Conservation (phyloP, 768 basidiomycete species). For the Hypholoma sublateritium region DNA sequence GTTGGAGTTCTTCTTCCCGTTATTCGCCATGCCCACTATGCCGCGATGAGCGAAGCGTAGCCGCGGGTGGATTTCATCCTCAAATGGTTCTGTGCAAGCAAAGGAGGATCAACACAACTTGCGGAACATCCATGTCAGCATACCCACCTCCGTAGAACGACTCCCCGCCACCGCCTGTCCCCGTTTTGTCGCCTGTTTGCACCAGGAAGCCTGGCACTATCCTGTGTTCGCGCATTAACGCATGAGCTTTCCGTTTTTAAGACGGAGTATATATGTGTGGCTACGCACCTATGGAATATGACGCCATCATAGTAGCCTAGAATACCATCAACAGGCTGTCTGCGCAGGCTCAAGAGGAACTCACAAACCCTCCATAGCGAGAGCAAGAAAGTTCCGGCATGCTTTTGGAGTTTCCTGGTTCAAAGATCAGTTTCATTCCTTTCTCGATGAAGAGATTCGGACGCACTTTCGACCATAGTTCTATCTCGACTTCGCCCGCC, state of each 20-base stretch:
- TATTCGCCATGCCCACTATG: slow-evolving; percentile 92
- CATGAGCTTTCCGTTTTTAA: too few relatives aligned
- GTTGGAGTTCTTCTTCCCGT: slow-evolving; percentile 83
- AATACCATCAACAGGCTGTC: not conserved
- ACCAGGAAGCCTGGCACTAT: slow-evolving; percentile 90
- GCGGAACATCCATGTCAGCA: not conserved
- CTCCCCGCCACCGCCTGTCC: slow-evolving; percentile 90
- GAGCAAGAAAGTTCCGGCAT: slow-evolving; percentile 86
- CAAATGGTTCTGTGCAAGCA: slow-evolving; percentile 69
- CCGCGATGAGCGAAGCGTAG: slow-evolving; percentile 89
- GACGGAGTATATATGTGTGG: not conserved
- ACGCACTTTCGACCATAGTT: slow-evolving; percentile 77
- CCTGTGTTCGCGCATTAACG: slow-evolving; percentile 29
- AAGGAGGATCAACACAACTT: not conserved
- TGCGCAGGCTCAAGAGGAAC: slow-evolving; percentile 9
- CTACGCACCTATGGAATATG: slow-evolving; percentile 80
- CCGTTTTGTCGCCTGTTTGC: slow-evolving; percentile 92
- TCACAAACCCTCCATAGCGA: slow-evolving; percentile 85
- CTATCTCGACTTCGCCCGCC: slow-evolving; percentile 84
- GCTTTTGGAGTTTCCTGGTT: slow-evolving; percentile 88
- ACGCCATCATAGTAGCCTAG: slow-evolving; percentile 95
- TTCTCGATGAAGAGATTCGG: not conserved
- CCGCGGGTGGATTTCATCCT: slow-evolving; percentile 93
- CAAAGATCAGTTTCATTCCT: not conserved
- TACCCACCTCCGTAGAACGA: slow-evolving; percentile 86